These are phyloP conservation scores for Gigaspora rosea DNA, from an alignment of 192 early-diverging fungal species.

Conservation along the genomic window DNA sequence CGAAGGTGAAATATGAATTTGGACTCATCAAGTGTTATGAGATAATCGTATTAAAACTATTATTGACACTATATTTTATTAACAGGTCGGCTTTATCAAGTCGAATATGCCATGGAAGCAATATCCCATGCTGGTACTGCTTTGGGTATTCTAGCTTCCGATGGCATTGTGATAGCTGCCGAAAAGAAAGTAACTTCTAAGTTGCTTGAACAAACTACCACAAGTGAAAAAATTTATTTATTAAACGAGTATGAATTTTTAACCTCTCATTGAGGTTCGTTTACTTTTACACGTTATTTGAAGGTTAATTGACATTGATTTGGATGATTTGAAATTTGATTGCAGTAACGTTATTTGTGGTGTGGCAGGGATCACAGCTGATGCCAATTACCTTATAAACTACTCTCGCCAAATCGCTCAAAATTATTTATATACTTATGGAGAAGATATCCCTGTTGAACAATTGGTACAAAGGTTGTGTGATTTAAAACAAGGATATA, in stretches of 20 bases:
- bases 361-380: constrained; percentile 95
- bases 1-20: constrained; percentile 68
- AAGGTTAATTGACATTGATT: neutral
- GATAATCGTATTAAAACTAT: neutral
- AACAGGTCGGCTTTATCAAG: constrained; percentile 95
- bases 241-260: constrained; percentile 79
- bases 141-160: constrained; percentile 87
- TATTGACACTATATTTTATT: neutral
- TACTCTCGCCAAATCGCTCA: constrained; percentile 86
- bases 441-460: constrained; percentile 92
- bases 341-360: constrained; percentile 83
- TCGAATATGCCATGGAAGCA: constrained; percentile 99
- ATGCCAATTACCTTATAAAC: constrained; percentile 95
- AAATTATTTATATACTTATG: constrained; percentile 82
- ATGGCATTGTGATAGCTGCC: constrained; percentile 95
- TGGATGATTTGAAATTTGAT: constrained; percentile 21
- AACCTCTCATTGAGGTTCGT: neutral
- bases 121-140: constrained; percentile 96
- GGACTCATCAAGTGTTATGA: neutral
- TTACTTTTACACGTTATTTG: neutral
- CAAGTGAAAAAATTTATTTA: constrained; percentile 95
- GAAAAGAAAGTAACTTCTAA: constrained; percentile 95
- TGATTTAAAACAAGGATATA: constrained; percentile 98
- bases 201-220: constrained; percentile 82
- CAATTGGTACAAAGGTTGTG: constrained; percentile 94